These are phyloP conservation scores for Phoenix dactylifera DNA, from an alignment of 176 grass and related monocot genomes.

Conservation along the genomic window DNA sequence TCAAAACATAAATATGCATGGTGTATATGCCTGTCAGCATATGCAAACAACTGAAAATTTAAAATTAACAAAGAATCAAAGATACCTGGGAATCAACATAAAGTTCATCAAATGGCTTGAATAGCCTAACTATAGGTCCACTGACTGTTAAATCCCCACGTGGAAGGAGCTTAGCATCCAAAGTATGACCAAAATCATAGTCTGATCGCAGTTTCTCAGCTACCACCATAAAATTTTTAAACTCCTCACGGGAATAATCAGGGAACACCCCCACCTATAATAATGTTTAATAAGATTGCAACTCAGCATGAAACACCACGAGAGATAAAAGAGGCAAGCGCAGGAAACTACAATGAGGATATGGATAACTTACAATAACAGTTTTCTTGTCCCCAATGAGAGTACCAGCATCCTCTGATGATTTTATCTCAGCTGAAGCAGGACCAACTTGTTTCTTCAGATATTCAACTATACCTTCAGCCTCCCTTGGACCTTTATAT, in stretches of 20 bases:
- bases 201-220: slow-evolving; percentile 56
- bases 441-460: slow-evolving; percentile 64
- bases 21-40: too few relatives aligned
- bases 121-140: slow-evolving; percentile 58
- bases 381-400: slow-evolving; percentile 41
- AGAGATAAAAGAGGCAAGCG: too few relatives aligned
- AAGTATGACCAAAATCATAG: slow-evolving; percentile 76
- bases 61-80: not conserved
- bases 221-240: slow-evolving; percentile 59
- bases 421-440: slow-evolving; percentile 51
- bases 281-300: slow-evolving; percentile 4
- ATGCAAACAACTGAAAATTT: too few relatives aligned
- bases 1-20: too few relatives aligned
- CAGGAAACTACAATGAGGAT: too few relatives aligned
- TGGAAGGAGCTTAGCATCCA: slow-evolving; percentile 47
- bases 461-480: slow-evolving; percentile 60
- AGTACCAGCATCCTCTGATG: slow-evolving; percentile 20
- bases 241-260: slow-evolving; percentile 57
- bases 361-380: slow-evolving; percentile 46
- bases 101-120: slow-evolving; percentile 94
- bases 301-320: too few relatives aligned
- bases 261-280: slow-evolving; percentile 76
- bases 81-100: slow-evolving; percentile 67
- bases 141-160: slow-evolving; percentile 37
- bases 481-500: slow-evolving; percentile 61